A percentile compares a stretch with the other conserved stretches of the same genome.
These are phyloP conservation scores for Dactylorhiza incarnata DNA, from an alignment of 106 monocot species.

Conservation along the genomic window DNA sequence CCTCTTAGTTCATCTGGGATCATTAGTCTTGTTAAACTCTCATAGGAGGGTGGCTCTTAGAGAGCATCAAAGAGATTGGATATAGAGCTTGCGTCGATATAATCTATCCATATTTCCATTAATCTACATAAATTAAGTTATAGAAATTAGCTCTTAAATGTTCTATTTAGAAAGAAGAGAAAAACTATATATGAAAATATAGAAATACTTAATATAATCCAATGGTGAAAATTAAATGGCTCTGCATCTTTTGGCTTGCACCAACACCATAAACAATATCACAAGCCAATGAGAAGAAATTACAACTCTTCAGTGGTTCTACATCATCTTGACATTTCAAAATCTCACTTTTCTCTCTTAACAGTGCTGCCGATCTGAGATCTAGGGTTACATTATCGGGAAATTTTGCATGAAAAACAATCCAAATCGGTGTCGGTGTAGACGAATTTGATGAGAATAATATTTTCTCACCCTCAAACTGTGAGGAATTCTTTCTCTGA, in stretches of 20 bases:
- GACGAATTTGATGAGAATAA: too few relatives aligned
- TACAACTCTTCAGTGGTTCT: background rate
- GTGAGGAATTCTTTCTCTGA: constrained; percentile 66
- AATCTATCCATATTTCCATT: too few relatives aligned
- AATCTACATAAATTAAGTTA: too few relatives aligned
- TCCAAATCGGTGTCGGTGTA: too few relatives aligned
- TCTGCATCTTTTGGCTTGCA: background rate
- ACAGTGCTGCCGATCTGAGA: background rate
- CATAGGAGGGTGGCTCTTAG: too few relatives aligned
- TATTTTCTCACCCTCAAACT: constrained; percentile 10
- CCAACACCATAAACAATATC: background rate
- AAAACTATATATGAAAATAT: background rate
- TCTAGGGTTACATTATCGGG: too few relatives aligned
- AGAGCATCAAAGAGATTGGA: too few relatives aligned
- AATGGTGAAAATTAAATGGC: background rate
- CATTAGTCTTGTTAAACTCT: too few relatives aligned
- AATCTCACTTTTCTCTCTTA: background rate
- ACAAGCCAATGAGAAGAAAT: too few relatives aligned
- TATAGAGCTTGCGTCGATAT: too few relatives aligned
- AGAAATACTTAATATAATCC: background rate
- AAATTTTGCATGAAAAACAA: too few relatives aligned
- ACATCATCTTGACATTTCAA: background rate
- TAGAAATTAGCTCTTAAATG: background rate
- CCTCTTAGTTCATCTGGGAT: too few relatives aligned
- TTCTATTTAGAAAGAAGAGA: background rate